Percentiles rank a stretch among this genome's conserved stretches.
Conservation (phyloP, 1,139 yeast genomes). For the Kodamaea suecica region DNA sequence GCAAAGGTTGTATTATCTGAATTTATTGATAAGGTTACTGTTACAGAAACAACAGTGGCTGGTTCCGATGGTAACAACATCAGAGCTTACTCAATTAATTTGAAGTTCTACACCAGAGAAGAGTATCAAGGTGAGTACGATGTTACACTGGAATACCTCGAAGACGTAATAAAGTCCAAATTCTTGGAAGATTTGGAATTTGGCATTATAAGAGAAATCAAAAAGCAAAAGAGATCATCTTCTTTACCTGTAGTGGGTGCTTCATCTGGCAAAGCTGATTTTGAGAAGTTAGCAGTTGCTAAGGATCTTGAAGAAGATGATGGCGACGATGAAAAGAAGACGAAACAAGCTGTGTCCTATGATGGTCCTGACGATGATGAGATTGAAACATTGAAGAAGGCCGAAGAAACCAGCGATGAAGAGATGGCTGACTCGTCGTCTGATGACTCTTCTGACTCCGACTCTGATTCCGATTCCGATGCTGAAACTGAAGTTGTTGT, state of each 20-base stretch:
- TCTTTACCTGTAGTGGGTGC: constrained; percentile 66
- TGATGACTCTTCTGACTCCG: constrained; percentile 31
- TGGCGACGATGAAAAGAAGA: constrained; percentile 71
- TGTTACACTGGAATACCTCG: constrained; percentile 75
- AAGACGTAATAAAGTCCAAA: constrained; percentile 57
- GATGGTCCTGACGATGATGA: constrained; percentile 96
- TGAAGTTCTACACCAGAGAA: constrained; percentile 69
- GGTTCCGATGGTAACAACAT: constrained; percentile 49
- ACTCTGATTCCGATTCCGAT: constrained; percentile 34
- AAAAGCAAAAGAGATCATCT: constrained; percentile 67
- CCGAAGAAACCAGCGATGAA: constrained; percentile 71
- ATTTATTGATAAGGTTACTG: constrained; percentile 79
- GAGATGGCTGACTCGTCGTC: constrained; percentile 44
- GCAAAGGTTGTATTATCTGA: constrained; percentile 85
- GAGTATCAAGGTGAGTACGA: constrained; percentile 91
- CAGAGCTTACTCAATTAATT: constrained; percentile 70
- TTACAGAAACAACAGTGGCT: constrained; percentile 81
- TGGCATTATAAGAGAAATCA: constrained; percentile 75
- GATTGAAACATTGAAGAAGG: constrained; percentile 79
- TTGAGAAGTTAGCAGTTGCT: constrained; percentile 36
- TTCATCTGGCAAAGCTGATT: constrained; percentile 59
- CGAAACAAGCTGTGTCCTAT: constrained; percentile 85
- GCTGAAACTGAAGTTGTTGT: constrained; percentile 17
- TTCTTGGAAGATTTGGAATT: constrained; percentile 72
- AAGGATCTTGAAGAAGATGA: constrained; percentile 36